Evolutionary conservation across 2,329 filamentous ascomycete species (phyloP).

Genomic region (Helotiales sp.): DNA sequence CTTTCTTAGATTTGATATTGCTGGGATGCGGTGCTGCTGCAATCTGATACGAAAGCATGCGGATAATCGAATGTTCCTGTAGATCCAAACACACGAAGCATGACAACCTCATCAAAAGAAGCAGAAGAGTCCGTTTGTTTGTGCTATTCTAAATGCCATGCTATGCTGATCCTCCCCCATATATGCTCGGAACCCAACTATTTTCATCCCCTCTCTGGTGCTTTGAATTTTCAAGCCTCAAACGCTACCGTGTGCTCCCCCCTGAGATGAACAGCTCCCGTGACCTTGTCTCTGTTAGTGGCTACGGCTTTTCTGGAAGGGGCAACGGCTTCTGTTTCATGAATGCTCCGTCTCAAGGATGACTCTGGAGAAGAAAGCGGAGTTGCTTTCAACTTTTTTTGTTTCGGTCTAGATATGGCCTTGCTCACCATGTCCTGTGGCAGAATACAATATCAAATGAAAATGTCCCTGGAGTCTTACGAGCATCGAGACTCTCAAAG

Average conservation of each 20-base stretch:
- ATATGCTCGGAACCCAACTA: background rate
- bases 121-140: background rate
- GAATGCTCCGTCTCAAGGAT: background rate
- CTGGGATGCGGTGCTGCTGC: too few relatives aligned
- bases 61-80: background rate
- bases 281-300: constrained; percentile 3
- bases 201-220: background rate
- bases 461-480: background rate
- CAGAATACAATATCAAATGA: background rate
- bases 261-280: background rate
- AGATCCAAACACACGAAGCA: background rate
- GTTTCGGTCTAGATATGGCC: background rate
- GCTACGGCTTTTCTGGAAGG: background rate
- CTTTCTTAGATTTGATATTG: background rate
- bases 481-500: background rate
- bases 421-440: background rate
- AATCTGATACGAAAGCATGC: background rate
- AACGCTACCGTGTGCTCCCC: background rate
- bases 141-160: background rate
- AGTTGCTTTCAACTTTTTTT: constrained; percentile 1
- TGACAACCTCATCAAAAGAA: background rate
- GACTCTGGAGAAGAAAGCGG: background rate
- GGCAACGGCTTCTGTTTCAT: constrained; percentile 14
- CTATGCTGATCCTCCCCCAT: background rate
- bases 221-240: background rate